Evolutionary conservation across 179 eudicot species (phyloP), one percentile per base, ranked within the genome.

Genomic region (Silene vulgaris): DNA sequence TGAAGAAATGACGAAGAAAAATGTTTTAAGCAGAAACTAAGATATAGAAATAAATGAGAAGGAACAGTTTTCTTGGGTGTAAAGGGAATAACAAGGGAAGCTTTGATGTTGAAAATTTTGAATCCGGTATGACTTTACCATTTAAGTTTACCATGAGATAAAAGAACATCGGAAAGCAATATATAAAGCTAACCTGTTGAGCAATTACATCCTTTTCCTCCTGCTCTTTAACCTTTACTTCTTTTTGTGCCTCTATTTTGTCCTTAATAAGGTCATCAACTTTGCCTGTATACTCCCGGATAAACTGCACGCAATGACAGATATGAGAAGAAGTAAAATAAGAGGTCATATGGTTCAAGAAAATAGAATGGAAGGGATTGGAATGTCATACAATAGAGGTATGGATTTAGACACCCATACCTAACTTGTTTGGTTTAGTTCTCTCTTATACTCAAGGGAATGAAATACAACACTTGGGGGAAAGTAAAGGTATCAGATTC

Each of bases 231-330:
- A 92, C 90, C 83, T 91, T 93, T 3, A 72, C 86, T 86, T 93
- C 98, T 43, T 86, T 93, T 63, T 79, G 83, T 66, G 93, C 83
- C 80, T 93, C 98, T 35, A 93, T 83, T 83, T 88, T 93, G 81
- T 87, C 96, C 87, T 91, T 93, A 19, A 93, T 89, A 16, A 93
- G 88, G 57, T 93, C 98, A 75, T 93, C 98, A 69, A 93, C 97
- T 79, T 93, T 93, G 81, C 98, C 98, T 8, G 97, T 86, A 81
- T 93, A 93, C 81, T 93, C 98, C 7, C 97, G 91, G 80, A 93
- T 91, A 76, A 91, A 93, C 98, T 93, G 90, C 85, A 70, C 28
- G 12, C 69, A 7, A 71, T 21, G 77, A 30, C 21, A 60, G 63
- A 17, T 0, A 32, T 28, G 30, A 72, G 71, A 21, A 70, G 5